phyloP scores from a whole-genome alignment of 768 basidiomycete genomes.

The Lentinula boryana region DNA sequence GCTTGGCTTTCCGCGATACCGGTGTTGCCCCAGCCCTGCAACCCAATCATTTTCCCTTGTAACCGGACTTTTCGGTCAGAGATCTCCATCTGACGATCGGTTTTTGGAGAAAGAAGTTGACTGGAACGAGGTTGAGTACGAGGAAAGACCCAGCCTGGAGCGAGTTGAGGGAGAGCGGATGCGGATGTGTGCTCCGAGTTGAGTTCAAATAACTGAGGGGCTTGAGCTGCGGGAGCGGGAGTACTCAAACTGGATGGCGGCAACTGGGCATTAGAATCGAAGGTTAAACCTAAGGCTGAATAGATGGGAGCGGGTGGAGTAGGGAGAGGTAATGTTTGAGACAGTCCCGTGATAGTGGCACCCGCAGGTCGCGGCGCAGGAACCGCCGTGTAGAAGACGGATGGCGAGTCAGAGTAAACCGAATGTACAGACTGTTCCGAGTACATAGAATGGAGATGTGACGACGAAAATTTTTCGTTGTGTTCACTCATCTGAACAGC shows the following conservation, averaged over 20 bases:
- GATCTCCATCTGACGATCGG: conserved; percentile 4
- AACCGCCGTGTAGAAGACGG: conserved; percentile 3
- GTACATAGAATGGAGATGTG: not conserved
- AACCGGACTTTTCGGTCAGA: not conserved
- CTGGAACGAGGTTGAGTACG: not conserved
- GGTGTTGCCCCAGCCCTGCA: not conserved
- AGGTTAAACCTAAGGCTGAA: not conserved
- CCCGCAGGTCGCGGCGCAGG: not conserved
- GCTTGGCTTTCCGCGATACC: not conserved
- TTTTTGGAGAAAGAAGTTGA: not conserved
- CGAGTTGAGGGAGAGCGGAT: not conserved
- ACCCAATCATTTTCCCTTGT: not conserved
- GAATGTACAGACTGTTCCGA: not conserved
- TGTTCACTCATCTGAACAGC: not conserved
- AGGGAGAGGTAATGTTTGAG: not conserved
- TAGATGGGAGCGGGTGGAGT: not conserved
- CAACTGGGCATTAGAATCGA: not conserved
- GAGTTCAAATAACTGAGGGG: not conserved
- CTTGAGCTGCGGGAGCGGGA: not conserved
- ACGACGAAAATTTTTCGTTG: not conserved
- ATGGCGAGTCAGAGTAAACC: conserved; percentile 1
- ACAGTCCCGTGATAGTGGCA: not conserved
- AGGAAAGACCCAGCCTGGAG: conserved; percentile 5
- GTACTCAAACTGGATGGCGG: not conserved
- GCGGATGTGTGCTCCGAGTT: not conserved